Evolutionary conservation across 306 rosid species (phyloP).

Genomic region (Lagenaria siceraria): DNA sequence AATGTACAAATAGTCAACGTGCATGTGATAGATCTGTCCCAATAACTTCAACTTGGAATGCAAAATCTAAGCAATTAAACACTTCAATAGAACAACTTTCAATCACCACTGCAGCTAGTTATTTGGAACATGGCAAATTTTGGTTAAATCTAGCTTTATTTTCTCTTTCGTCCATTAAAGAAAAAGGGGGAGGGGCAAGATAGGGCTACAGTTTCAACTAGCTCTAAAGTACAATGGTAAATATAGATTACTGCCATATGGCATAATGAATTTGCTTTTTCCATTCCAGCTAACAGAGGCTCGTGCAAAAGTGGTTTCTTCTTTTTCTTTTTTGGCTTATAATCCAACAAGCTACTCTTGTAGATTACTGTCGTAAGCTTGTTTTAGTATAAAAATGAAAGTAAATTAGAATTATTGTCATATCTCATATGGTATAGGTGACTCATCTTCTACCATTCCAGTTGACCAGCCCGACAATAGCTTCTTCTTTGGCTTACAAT

Average conservation of each 20-base stretch:
- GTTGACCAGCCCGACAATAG: background rate
- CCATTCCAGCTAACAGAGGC: background rate
- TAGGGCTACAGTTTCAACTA: background rate
- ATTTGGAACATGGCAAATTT: background rate
- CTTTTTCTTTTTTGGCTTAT: background rate
- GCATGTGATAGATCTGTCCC: background rate
- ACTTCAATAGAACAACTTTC: background rate
- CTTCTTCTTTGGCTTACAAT: background rate
- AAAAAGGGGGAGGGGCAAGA: background rate
- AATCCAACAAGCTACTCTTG: background rate
- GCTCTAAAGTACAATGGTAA: background rate
- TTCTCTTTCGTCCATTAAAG: background rate
- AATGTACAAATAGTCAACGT: background rate
- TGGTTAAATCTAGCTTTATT: background rate
- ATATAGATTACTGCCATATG: background rate
- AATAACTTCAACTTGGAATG: background rate
- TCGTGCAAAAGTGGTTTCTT: background rate
- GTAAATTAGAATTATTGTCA: background rate
- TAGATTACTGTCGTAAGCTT: background rate
- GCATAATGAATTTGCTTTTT: background rate
- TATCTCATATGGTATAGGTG: background rate
- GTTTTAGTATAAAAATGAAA: background rate
- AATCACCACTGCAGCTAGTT: background rate
- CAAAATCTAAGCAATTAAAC: background rate
- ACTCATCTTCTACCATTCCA: background rate